Percentiles rank a stretch among this genome's conserved stretches.
phyloP scores from a whole-genome alignment of 2,329 filamentous ascomycete genomes.

The Arthrobotrys entomopaga region DNA sequence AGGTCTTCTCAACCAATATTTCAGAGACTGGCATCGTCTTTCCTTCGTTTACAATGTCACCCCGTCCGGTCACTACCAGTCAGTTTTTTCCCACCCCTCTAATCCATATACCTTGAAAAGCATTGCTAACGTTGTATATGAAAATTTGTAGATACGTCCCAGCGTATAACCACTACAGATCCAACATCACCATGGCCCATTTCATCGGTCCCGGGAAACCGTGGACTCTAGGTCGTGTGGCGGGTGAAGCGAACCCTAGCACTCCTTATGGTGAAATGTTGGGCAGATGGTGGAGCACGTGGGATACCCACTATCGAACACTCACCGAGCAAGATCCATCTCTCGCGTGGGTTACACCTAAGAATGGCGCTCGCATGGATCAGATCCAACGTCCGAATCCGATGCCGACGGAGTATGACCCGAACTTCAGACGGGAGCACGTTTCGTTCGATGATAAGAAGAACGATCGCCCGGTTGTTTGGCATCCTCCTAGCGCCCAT shows the following conservation, averaged over 20 bases:
- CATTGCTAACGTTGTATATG: slow-evolving; percentile 12
- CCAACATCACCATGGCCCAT: slow-evolving; percentile 87
- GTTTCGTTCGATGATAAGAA: slow-evolving; percentile 55
- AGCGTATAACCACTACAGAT: slow-evolving; percentile 91
- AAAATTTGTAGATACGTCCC: slow-evolving; percentile 80
- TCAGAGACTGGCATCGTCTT: slow-evolving; percentile 83
- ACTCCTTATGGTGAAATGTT: slow-evolving; percentile 84
- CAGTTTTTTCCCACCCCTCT: slow-evolving; percentile 20
- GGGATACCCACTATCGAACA: slow-evolving; percentile 81
- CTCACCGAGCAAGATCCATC: slow-evolving; percentile 58
- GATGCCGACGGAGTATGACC: slow-evolving; percentile 51
- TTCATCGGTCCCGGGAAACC: slow-evolving; percentile 94
- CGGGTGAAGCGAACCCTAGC: slow-evolving; percentile 63
- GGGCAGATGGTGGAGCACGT: slow-evolving; percentile 91
- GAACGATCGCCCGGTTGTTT: slow-evolving; percentile 47
- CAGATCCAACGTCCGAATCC: slow-evolving; percentile 35
- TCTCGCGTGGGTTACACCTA: slow-evolving; percentile 54
- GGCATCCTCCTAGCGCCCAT: slow-evolving; percentile 53
- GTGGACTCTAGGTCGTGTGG: slow-evolving; percentile 75
- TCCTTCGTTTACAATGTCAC: slow-evolving; percentile 98
- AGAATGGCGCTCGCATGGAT: slow-evolving; percentile 61
- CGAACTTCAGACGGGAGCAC: slow-evolving; percentile 51
- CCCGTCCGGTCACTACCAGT: slow-evolving; percentile 92
- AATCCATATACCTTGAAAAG: neutral
- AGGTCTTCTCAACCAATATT: slow-evolving; percentile 94